These are phyloP conservation scores for Neonothopanus nambi DNA, from an alignment of 1,284 basidiomycete species.

Conservation along the genomic window DNA sequence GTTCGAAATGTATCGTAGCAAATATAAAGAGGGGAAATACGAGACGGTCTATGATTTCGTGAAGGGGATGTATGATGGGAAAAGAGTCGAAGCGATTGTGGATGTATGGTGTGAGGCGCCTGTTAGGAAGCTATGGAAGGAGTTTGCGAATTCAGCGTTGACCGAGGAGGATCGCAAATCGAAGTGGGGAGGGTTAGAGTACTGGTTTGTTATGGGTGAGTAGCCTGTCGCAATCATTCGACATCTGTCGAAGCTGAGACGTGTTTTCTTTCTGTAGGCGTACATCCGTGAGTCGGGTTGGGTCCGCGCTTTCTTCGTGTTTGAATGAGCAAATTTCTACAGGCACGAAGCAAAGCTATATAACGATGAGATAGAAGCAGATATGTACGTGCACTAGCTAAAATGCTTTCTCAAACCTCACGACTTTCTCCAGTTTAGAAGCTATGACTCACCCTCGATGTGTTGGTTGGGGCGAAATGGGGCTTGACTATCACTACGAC, in stretches of 20 bases:
- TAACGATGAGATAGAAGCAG: slow-evolving; percentile 63
- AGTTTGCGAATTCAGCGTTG: slow-evolving; percentile 72
- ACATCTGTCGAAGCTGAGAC: too few species aligned
- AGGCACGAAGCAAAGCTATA: slow-evolving; percentile 76
- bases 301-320: not conserved
- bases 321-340: slow-evolving; percentile 1
- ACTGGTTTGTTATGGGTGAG: slow-evolving; percentile 78
- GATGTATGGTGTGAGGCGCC: slow-evolving; percentile 87
- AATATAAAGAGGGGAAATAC: slow-evolving; percentile 57
- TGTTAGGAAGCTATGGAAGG: slow-evolving; percentile 58
- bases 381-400: slow-evolving; percentile 53
- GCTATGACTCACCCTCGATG: too few species aligned
- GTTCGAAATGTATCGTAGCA: slow-evolving; percentile 56
- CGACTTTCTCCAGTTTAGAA: slow-evolving; percentile 45
- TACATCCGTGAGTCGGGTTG: slow-evolving; percentile 75
- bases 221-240: slow-evolving; percentile 10
- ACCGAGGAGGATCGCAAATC: slow-evolving; percentile 44
- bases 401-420: not conserved
- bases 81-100: slow-evolving; percentile 63
- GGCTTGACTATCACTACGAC: slow-evolving; percentile 82
- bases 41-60: slow-evolving; percentile 65
- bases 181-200: slow-evolving; percentile 65
- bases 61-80: slow-evolving; percentile 54
- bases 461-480: too few species aligned
- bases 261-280: too few species aligned